Evolutionary conservation across 2,329 filamentous ascomycete species (phyloP).

Genomic region (Fusarium sp.): DNA sequence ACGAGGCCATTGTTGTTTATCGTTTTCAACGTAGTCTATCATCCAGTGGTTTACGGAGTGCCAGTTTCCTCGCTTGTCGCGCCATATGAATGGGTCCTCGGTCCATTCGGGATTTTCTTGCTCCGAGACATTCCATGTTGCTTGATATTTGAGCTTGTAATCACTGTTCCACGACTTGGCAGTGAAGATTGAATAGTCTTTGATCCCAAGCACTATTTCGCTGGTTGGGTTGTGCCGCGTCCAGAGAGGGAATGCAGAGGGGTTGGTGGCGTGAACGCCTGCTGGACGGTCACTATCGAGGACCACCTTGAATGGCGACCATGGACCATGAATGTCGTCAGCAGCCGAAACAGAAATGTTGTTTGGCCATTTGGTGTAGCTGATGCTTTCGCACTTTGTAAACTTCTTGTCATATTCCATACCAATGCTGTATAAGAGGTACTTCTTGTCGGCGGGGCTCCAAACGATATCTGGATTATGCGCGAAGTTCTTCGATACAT

Average conservation of each 20-base stretch:
- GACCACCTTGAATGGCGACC: constrained; percentile 19
- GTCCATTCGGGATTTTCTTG: constrained; percentile 25
- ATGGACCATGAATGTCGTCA: constrained; percentile 31
- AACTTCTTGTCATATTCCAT: constrained; percentile 11
- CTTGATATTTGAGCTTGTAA: constrained; percentile 17
- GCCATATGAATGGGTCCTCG: constrained; percentile 50
- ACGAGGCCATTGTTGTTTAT: constrained; percentile 43
- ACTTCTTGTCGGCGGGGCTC: constrained; percentile 55
- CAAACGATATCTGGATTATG: constrained; percentile 60
- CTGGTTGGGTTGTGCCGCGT: not conserved
- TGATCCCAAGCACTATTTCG: constrained; percentile 17
- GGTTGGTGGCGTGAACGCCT: constrained; percentile 50
- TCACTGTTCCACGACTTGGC: not conserved
- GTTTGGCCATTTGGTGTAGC: constrained; percentile 27
- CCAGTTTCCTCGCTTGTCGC: constrained; percentile 48
- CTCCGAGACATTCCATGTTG: constrained; percentile 28
- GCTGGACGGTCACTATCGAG: constrained; percentile 21
- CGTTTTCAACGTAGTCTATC: constrained; percentile 40
- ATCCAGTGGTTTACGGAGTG: constrained; percentile 49
- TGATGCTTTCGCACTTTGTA: constrained; percentile 20
- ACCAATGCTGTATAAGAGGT: constrained; percentile 59
- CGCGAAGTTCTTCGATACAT: constrained; percentile 54
- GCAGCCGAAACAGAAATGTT: constrained; percentile 43
- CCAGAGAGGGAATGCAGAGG: constrained; percentile 52
- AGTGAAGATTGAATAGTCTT: constrained; percentile 24